Evolutionary conservation across 495 filamentous ascomycete genomes (phyloP).

Genomic region (Sphaerosporella brunnea): DNA sequence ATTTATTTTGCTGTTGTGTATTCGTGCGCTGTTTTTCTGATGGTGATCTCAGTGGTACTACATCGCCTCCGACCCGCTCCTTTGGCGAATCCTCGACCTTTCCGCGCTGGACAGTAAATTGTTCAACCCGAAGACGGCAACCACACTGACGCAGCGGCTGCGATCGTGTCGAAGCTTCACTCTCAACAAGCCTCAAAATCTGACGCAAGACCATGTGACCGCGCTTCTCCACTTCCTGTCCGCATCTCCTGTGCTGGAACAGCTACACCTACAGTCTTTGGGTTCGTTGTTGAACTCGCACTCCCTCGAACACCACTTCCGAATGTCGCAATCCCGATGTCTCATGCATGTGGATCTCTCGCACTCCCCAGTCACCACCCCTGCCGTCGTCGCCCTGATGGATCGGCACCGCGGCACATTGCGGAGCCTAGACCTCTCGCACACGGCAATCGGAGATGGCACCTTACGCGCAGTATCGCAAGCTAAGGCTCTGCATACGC

Average conservation of each 20-base stretch:
- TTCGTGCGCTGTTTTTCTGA: too few relatives aligned
- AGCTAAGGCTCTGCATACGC: constrained; percentile 9
- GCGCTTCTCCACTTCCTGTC: constrained; percentile 7
- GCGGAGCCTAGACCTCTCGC: constrained; percentile 9
- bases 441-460: constrained; percentile 20
- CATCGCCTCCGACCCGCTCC: constrained; percentile 14
- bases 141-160: constrained; percentile 8
- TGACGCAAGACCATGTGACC: constrained; percentile 3
- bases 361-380: constrained; percentile 15
- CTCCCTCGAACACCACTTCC: constrained; percentile 16
- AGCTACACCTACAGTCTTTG: not conserved
- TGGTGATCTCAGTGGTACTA: constrained; percentile 25
- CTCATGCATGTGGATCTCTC: constrained; percentile 17
- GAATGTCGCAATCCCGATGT: constrained; percentile 2
- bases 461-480: constrained; percentile 17
- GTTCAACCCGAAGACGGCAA: constrained; percentile 10
- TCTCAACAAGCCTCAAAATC: constrained; percentile 7
- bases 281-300: not conserved
- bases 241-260: not conserved
- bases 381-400: constrained; percentile 14
- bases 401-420: constrained; percentile 15
- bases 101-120: constrained; percentile 11
- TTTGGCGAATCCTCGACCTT: constrained; percentile 19
- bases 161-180: constrained; percentile 12
- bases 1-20: too few relatives aligned